Conservation (phyloP, 2,329 filamentous ascomycete species). For the Fusarium vanettenii region DNA sequence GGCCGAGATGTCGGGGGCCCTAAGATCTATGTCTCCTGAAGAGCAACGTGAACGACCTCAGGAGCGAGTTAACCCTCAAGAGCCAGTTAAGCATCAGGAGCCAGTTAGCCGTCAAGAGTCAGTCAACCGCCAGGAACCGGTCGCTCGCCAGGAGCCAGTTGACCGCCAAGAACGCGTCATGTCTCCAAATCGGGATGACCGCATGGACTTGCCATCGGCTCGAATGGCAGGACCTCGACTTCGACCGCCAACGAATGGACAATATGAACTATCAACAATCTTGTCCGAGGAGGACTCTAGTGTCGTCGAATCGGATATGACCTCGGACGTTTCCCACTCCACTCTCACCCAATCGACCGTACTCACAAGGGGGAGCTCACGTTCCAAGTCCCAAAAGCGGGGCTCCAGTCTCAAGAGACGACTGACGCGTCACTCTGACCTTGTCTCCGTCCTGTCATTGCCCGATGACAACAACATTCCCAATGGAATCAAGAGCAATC, state of each 20-base stretch:
- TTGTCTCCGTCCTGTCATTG: slow-evolving; percentile 90
- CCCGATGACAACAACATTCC: slow-evolving; percentile 68
- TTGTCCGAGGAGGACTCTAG: slow-evolving; percentile 63
- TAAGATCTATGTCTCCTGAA: slow-evolving; percentile 32
- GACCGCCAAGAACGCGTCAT: not conserved
- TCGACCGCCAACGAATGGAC: slow-evolving; percentile 64
- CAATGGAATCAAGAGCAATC: slow-evolving; percentile 74
- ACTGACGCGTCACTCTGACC: slow-evolving; percentile 90
- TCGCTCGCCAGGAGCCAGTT: not conserved
- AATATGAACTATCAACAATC: slow-evolving; percentile 69
- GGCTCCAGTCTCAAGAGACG: slow-evolving; percentile 74
- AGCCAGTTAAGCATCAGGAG: not conserved
- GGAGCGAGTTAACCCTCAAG: not conserved
- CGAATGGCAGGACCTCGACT: slow-evolving; percentile 49
- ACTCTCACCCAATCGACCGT: slow-evolving; percentile 66
- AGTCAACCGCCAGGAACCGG: not conserved
- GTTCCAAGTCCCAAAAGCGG: slow-evolving; percentile 55
- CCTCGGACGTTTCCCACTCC: slow-evolving; percentile 64
- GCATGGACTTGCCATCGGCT: slow-evolving; percentile 35
- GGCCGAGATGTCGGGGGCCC: slow-evolving; percentile 4
- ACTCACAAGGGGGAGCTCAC: slow-evolving; percentile 59
- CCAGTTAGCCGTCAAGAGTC: not conserved
- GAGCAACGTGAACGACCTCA: slow-evolving; percentile 35
- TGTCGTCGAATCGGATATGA: slow-evolving; percentile 60
- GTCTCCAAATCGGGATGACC: slow-evolving; percentile 15